Evolutionary conservation across 2,329 filamentous ascomycete genomes (phyloP).

Genomic region (Penicillium sp.): DNA sequence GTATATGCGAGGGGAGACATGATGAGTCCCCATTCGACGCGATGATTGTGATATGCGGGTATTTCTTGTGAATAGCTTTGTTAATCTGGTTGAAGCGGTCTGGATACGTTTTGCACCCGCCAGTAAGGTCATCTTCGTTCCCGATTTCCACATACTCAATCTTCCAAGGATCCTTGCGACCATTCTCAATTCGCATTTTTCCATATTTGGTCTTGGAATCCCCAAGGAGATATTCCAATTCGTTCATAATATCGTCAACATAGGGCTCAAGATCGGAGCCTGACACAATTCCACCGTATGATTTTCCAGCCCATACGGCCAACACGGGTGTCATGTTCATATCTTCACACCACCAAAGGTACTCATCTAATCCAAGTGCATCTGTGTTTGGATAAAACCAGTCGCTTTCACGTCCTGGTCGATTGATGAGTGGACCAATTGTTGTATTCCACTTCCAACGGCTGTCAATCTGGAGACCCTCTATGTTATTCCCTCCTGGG

Average conservation of each 20-base stretch:
- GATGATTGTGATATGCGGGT: conserved; percentile 62
- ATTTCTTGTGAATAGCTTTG: conserved; percentile 58
- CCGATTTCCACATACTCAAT: conserved; percentile 67
- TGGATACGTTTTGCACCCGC: conserved; percentile 54
- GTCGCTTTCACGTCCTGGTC: conserved; percentile 59
- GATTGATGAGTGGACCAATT: conserved; percentile 44
- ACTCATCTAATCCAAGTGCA: conserved; percentile 64
- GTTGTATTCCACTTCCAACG: conserved; percentile 50
- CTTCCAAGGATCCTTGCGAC: conserved; percentile 63
- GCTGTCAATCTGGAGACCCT: conserved; percentile 33
- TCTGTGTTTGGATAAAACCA: conserved; percentile 68
- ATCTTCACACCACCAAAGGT: conserved; percentile 65
- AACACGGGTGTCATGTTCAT: conserved; percentile 62
- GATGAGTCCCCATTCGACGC: conserved; percentile 46
- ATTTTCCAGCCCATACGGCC: conserved; percentile 62
- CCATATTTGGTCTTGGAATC: conserved; percentile 60
- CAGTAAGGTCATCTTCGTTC: conserved; percentile 68
- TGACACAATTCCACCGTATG: conserved; percentile 54
- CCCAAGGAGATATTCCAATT: conserved; percentile 67
- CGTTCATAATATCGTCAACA: conserved; percentile 64
- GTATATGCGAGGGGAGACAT: conserved; percentile 33
- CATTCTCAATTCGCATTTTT: conserved; percentile 59
- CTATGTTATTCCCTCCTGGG: conserved; percentile 67
- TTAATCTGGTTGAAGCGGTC: conserved; percentile 64
- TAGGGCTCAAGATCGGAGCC: conserved; percentile 58